These are phyloP conservation scores for Barnettozyma wickerhamii DNA, from an alignment of 805 yeast genomes.

Conservation along the genomic window DNA sequence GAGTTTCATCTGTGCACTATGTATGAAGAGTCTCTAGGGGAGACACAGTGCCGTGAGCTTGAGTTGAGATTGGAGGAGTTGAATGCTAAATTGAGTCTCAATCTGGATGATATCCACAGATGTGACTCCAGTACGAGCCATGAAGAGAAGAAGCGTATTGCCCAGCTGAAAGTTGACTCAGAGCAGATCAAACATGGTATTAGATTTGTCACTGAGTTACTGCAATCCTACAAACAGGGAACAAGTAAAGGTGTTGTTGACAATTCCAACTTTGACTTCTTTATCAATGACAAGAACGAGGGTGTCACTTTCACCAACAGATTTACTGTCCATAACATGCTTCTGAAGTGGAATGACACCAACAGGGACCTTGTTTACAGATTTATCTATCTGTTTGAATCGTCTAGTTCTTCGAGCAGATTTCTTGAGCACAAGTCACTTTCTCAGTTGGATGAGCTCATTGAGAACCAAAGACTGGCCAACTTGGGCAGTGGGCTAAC, in stretches of 20 bases:
- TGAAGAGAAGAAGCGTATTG: slow-evolving; percentile 9
- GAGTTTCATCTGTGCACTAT: slow-evolving; percentile 58
- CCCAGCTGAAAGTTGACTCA: slow-evolving; percentile 21
- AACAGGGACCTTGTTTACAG: slow-evolving; percentile 60
- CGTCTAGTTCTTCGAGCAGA: slow-evolving; percentile 38
- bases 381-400: slow-evolving; percentile 47
- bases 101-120: slow-evolving; percentile 23
- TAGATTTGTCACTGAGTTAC: slow-evolving; percentile 15
- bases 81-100: slow-evolving; percentile 30
- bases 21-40: slow-evolving; percentile 35
- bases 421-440: slow-evolving; percentile 47
- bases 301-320: slow-evolving; percentile 40
- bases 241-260: slow-evolving; percentile 4
- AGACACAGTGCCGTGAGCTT: slow-evolving; percentile 38
- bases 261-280: slow-evolving; percentile 11
- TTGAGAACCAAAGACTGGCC: slow-evolving; percentile 30
- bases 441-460: slow-evolving; percentile 45
- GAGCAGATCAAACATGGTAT: slow-evolving; percentile 21
- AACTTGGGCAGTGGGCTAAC: slow-evolving; percentile 11
- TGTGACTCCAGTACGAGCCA: slow-evolving; percentile 23
- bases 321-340: slow-evolving; percentile 67
- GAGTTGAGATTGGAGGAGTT: slow-evolving; percentile 17
- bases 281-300: slow-evolving; percentile 14
- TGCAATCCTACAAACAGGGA: slow-evolving; percentile 9
- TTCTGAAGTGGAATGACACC: slow-evolving; percentile 73